These are phyloP conservation scores for Combretum micranthum DNA, from an alignment of 345 rosid genomes.

Conservation along the genomic window DNA sequence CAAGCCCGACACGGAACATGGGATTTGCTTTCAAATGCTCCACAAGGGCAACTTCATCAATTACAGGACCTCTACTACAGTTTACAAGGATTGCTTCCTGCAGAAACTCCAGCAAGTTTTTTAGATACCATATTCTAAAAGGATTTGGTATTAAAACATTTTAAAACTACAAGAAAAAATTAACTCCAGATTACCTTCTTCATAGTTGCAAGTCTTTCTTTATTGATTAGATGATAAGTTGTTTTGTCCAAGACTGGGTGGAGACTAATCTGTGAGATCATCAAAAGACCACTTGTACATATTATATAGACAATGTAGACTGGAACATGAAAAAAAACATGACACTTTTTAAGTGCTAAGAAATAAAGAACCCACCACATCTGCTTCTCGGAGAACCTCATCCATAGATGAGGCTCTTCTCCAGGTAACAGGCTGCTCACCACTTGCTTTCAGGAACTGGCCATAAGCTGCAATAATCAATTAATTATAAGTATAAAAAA, in stretches of 20 bases:
- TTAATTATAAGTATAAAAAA: background rate
- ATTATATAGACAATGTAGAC: slow-evolving; percentile 4
- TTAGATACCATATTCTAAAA: background rate
- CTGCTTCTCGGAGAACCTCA: slow-evolving; percentile 86
- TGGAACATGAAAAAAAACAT: background rate
- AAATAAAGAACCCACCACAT: slow-evolving; percentile 44
- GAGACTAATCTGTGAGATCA: slow-evolving; percentile 74
- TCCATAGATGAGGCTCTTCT: slow-evolving; percentile 85
- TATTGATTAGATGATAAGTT: slow-evolving; percentile 89
- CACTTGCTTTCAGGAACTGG: slow-evolving; percentile 71
- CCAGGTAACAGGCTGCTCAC: slow-evolving; percentile 85
- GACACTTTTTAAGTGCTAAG: slow-evolving; percentile 1
- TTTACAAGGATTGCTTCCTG: slow-evolving; percentile 95
- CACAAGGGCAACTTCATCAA: slow-evolving; percentile 91
- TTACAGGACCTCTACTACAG: slow-evolving; percentile 91
- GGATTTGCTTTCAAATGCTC: slow-evolving; percentile 84
- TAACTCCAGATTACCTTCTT: slow-evolving; percentile 58
- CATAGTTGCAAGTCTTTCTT: slow-evolving; percentile 85
- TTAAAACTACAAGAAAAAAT: background rate
- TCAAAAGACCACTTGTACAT: slow-evolving; percentile 5
- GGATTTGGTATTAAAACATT: too few relatives aligned
- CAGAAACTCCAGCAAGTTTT: background rate
- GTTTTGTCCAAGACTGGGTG: slow-evolving; percentile 93
- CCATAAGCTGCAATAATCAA: slow-evolving; percentile 57
- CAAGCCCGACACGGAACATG: slow-evolving; percentile 96